Conservation (phyloP, 2,329 filamentous ascomycete genomes). For the Neospermospora avenae region DNA sequence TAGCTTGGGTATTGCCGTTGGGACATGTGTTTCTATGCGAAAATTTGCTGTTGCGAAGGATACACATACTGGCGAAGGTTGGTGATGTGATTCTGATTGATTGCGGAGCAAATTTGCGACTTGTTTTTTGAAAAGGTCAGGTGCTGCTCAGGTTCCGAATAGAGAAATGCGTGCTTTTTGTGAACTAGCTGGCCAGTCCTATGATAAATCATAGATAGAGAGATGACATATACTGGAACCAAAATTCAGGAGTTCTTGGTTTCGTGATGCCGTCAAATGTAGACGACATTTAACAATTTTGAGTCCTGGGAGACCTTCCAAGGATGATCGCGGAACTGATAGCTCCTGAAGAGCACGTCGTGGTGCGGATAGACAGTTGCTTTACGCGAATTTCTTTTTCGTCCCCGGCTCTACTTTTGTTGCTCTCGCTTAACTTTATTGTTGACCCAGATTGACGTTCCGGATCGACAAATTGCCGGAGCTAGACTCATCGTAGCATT, state of each 20-base stretch:
- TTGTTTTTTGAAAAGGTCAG: too few species aligned
- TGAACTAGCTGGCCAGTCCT: background rate
- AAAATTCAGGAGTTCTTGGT: background rate
- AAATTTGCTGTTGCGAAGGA: too few species aligned
- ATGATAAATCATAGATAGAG: background rate
- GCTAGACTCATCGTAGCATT: background rate
- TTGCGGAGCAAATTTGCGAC: too few species aligned
- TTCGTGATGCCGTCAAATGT: background rate
- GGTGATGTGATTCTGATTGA: too few species aligned
- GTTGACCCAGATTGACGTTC: background rate
- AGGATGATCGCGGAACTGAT: background rate
- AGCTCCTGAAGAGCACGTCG: too few species aligned
- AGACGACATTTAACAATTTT: background rate
- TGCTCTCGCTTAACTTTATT: background rate
- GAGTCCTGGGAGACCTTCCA: background rate
- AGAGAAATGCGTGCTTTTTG: too few species aligned
- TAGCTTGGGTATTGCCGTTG: too few species aligned
- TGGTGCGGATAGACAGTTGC: background rate
- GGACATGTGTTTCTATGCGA: too few species aligned
- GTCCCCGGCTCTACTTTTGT: background rate
- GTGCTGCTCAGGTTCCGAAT: background rate
- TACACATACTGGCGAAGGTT: too few species aligned
- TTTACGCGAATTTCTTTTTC: background rate
- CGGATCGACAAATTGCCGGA: background rate
- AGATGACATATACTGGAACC: background rate